Evolutionary conservation across 257 asterid genomes (phyloP), one percentile per base, ranked within the genome.

Genomic region (Avicennia marina): DNA sequence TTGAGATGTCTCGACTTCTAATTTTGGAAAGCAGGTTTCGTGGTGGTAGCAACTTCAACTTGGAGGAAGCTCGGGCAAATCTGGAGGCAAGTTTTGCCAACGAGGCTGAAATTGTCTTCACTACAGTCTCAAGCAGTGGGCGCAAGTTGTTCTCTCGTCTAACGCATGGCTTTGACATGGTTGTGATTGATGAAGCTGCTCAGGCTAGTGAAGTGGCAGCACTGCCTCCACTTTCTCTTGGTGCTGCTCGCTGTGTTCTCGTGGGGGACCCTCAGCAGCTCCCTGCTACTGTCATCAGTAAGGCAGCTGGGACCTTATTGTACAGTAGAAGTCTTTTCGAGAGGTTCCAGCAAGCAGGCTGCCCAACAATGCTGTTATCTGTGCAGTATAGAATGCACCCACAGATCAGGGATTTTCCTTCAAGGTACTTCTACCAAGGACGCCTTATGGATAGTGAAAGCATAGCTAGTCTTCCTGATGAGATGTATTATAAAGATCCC

Each of bases 201-300:
- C 99, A 93, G 68, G 99, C 97, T 58, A 86, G 99, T 73, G 99
- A 93, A 81, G 96, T 89, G 22, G 99, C 79, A 7, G 74, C 86
- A 8, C 83, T 93, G 19, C 99, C 99, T 53, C 99, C 99, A 1
- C 97, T 93, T 42, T 72, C 97, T 58, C 91, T 93, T 13, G 99
- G 99, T 55, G 99, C 97, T 12, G 97, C 99, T 43, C 86, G 99
- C 2, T 93, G 99, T 70, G 99, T 93, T 53, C 95, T 93, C 60
- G 99, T 93, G 34, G 99, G 99, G 58, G 99, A 93, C 34, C 99
- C 97, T 0, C 99, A 93, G 78, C 99, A 93, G 79, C 97, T 93
- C 39, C 99, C 99, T 24, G 99, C 99, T 38, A 89, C 99, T 15
- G 99, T 93, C 20, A 89, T 93, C 70, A 93, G 99, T 74, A 93